Conservation (phyloP, 164 flowering plant species). For the Stephania yunnanensis region DNA sequence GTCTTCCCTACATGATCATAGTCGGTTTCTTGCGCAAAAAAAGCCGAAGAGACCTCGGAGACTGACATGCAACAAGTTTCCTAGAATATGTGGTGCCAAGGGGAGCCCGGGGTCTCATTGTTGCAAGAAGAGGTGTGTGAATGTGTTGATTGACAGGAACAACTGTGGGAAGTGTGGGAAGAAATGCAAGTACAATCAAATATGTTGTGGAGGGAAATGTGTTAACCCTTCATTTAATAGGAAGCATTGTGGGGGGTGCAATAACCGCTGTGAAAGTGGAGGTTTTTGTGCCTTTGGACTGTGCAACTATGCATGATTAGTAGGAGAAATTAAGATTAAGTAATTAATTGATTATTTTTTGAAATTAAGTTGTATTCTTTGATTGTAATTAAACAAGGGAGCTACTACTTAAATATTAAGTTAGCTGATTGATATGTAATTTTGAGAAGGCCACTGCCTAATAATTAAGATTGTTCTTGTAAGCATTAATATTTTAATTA, state of each 20-base stretch:
- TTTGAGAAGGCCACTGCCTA: no score
- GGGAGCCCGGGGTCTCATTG: slow-evolving; percentile 18
- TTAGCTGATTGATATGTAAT: no score
- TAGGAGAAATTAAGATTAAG: background rate
- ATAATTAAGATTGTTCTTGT: background rate
- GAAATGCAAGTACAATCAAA: slow-evolving; percentile 18
- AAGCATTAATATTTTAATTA: background rate
- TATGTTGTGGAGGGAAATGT: slow-evolving; percentile 21
- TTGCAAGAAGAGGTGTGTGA: slow-evolving; percentile 21
- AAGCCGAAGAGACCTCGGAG: background rate
- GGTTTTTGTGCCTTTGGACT: slow-evolving; percentile 11
- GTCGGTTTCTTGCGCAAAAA: background rate
- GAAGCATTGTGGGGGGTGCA: slow-evolving; percentile 20
- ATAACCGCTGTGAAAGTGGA: slow-evolving; percentile 12
- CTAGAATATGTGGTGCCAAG: slow-evolving; percentile 13
- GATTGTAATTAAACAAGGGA: background rate
- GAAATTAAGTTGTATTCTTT: background rate
- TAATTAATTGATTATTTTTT: background rate
- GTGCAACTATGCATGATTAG: slow-evolving; percentile 15
- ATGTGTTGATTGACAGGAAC: slow-evolving; percentile 10
- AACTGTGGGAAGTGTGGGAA: slow-evolving; percentile 24
- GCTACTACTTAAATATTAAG: background rate
- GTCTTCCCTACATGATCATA: background rate
- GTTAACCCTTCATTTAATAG: slow-evolving; percentile 12
- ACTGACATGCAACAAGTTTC: slow-evolving; percentile 14